Evolutionary conservation across 208 protist species (phyloP).

Genomic region (Crithidia sp.): DNA sequence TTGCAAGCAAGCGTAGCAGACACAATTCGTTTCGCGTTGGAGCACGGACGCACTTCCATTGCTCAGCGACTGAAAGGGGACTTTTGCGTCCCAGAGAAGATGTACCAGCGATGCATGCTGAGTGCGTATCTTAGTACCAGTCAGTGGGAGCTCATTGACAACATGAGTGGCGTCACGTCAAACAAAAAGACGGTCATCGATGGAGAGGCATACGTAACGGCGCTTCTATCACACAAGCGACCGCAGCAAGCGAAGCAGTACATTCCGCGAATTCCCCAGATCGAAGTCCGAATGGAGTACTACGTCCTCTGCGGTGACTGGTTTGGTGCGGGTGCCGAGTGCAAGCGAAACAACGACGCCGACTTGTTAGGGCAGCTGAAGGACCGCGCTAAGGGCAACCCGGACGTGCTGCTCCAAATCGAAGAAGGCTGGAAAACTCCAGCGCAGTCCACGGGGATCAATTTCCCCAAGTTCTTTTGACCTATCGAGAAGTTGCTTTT

Average conservation of each 20-base stretch:
- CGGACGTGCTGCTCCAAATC: conserved; percentile 53
- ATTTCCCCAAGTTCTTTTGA: conserved; percentile 51
- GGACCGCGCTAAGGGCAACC: conserved; percentile 68
- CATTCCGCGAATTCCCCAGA: conserved; percentile 64
- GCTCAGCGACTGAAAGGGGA: conserved; percentile 65
- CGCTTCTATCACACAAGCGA: conserved; percentile 58
- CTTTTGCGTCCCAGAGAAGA: conserved; percentile 73
- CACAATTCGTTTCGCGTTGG: conserved; percentile 63
- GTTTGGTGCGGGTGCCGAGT: conserved; percentile 66
- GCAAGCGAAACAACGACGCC: conserved; percentile 55
- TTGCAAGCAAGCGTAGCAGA: conserved; percentile 65
- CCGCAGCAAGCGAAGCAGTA: conserved; percentile 74
- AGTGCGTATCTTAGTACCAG: conserved; percentile 59
- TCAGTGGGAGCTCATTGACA: conserved; percentile 80
- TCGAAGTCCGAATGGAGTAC: conserved; percentile 81
- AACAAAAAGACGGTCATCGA: conserved; percentile 54
- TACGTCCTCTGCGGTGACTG: conserved; percentile 85
- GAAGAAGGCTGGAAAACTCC: conserved; percentile 75
- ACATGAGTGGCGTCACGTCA: conserved; percentile 44
- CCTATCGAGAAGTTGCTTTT: conserved; percentile 2
- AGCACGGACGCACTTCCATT: conserved; percentile 52
- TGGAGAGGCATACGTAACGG: conserved; percentile 54
- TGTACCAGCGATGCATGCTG: conserved; percentile 74
- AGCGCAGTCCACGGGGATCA: conserved; percentile 45
- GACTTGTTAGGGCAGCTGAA: conserved; percentile 73